Base-by-base conservation (phyloP, 148 eudicot species). In the Vaccinium macrocarpon region DNA sequence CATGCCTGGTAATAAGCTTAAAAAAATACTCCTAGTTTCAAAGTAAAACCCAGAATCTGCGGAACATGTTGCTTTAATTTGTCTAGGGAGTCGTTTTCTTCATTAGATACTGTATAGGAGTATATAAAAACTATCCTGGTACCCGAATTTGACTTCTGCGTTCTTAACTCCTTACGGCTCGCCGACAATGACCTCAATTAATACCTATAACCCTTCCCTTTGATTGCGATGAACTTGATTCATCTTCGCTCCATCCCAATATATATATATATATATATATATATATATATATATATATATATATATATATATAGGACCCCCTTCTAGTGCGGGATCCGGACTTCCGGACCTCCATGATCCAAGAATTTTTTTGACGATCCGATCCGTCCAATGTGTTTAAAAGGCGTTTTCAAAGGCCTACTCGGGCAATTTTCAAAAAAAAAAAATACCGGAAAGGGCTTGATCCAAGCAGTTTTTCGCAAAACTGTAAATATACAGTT, bases 181-280 rank as follows among this genome's bases (percentile, higher is more conserved):
- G 68, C 82, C 68, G 70, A 79, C 70, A 56, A 25, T 18, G 66
- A 32, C 82, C 66, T 78, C 8, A 56, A 56, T 16, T 55, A 13
- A 16, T 53, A 8, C 68, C 50, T 68, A 10, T 3, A 55, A 14
- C 66, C 21, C 3, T 15, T 16, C 38, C 64, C 82, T 19, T 57
- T 35, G 82, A 79, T 79, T 55, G 70, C 70, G 68, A 18, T 55
- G 38, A 68, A 27, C 8, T 27, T 27, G 66, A 79, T 79, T 79
- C 50, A 4, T 55, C 35, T 38, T 29, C 21, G 7, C 62, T 25
- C 61, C 13, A 78, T 10, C 46, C 62, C 3, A 78, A 64, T 46
- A 25, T 68, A 51, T 3, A 38, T 38, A 38, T 62, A 9, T 62
- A 49, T 32, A 32, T 32, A 32, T 32, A 32, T 32, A 32, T 1